Conservation (phyloP, 2,329 filamentous ascomycete genomes). For the Venturia pyrina region DNA sequence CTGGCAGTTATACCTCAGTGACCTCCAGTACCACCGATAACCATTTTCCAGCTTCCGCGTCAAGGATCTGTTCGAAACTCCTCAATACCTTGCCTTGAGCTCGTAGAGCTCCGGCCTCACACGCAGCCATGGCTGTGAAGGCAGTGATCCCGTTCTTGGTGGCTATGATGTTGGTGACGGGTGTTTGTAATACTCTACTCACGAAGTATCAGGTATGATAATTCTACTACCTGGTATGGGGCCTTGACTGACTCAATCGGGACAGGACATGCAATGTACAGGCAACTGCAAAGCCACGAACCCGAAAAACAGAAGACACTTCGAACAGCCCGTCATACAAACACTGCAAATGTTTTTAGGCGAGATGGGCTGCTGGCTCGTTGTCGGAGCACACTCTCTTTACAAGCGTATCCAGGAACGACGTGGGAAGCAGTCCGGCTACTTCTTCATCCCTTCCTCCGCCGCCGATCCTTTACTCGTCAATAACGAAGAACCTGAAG, state of each 20-base stretch:
- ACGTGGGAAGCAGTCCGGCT: background rate
- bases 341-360: conserved; percentile 97
- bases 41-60: background rate
- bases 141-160: conserved; percentile 75
- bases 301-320: conserved; percentile 56
- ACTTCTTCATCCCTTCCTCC: conserved; percentile 5
- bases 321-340: conserved; percentile 93
- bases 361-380: conserved; percentile 92
- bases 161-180: conserved; percentile 91
- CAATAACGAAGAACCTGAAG: conserved; percentile 6
- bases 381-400: conserved; percentile 61
- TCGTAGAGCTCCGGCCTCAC: background rate
- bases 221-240: conserved; percentile 11
- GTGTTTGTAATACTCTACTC: conserved; percentile 91
- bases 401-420: conserved; percentile 43
- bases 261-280: conserved; percentile 90
- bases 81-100: background rate
- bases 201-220: conserved; percentile 84
- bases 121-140: conserved; percentile 56
- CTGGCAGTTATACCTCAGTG: background rate
- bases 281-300: conserved; percentile 69
- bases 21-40: background rate
- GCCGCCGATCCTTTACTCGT: conserved; percentile 10
- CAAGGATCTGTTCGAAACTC: background rate
- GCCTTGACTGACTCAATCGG: background rate